Conservation (phyloP, 108 stramenopile species). For the Cafeteria roenbergensis region DNA sequence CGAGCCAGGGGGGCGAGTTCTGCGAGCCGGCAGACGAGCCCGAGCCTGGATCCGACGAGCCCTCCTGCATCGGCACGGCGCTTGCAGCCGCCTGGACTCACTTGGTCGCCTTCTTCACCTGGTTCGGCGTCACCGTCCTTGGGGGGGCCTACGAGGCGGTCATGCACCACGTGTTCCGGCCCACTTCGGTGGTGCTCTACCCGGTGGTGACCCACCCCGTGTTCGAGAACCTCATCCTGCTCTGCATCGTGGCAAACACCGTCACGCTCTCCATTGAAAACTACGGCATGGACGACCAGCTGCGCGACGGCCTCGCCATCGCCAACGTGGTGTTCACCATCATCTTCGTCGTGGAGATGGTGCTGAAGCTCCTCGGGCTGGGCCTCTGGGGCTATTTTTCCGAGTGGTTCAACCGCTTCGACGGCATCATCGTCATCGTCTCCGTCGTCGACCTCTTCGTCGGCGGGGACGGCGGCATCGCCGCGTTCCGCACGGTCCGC, state of each 20-base stretch:
- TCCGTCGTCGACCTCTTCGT: conserved; percentile 37
- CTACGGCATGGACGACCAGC: conserved; percentile 33
- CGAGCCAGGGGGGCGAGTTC: too few relatives aligned
- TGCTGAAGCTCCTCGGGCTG: conserved; percentile 23
- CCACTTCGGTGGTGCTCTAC: too few relatives aligned
- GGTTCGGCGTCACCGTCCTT: conserved; percentile 18
- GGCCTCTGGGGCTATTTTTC: conserved; percentile 28
- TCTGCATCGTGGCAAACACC: conserved; percentile 50
- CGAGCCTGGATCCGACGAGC: too few relatives aligned
- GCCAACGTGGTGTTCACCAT: conserved; percentile 41
- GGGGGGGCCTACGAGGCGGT: conserved; percentile 21
- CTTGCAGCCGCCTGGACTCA: too few relatives aligned
- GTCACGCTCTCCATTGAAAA: conserved; percentile 45
- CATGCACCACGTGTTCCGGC: conserved; percentile 23
- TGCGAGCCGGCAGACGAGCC: too few relatives aligned
- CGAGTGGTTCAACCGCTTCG: conserved; percentile 41
- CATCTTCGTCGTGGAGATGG: conserved; percentile 47
- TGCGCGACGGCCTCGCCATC: conserved; percentile 19
- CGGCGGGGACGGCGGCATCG: conserved; percentile 35
- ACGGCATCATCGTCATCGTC: conserved; percentile 42
- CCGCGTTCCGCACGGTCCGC: conserved; percentile 42
- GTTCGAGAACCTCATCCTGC: conserved; percentile 25
- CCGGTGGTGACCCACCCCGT: conserved; percentile 22
- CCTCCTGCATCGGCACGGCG: too few relatives aligned
- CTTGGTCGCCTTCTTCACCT: conserved; percentile 24